Evolutionary conservation across 805 yeast species (phyloP).

Genomic region (Suhomyces emberorum): DNA sequence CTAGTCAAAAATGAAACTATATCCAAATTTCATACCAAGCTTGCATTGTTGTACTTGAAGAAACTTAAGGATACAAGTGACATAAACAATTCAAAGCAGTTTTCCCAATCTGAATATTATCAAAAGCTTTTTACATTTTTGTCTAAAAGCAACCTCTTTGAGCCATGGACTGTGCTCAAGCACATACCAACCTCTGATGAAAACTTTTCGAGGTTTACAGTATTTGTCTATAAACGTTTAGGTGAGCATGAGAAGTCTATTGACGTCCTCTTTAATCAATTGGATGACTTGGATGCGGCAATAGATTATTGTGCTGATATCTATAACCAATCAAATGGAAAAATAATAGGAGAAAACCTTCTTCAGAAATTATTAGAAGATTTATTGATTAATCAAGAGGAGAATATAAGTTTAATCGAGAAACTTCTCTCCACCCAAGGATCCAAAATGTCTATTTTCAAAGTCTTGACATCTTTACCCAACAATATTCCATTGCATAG

Average conservation of each 20-base stretch:
- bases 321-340: conserved; percentile 31
- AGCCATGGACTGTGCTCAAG: conserved; percentile 35
- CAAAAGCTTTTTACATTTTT: conserved; percentile 33
- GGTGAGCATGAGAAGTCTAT: conserved; percentile 63
- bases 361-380: conserved; percentile 52
- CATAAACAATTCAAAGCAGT: conserved; percentile 7
- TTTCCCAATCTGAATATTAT: conserved; percentile 19
- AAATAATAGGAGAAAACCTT: conserved; percentile 37
- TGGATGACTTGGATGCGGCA: conserved; percentile 57
- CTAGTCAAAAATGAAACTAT: conserved; percentile 13
- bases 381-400: conserved; percentile 38
- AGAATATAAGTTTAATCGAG: conserved; percentile 35
- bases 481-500: conserved; percentile 41
- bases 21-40: conserved; percentile 32
- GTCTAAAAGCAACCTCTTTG: conserved; percentile 28
- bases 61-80: conserved; percentile 14
- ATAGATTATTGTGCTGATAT: conserved; percentile 57
- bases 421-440: conserved; percentile 44
- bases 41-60: conserved; percentile 32
- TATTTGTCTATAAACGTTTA: conserved; percentile 55
- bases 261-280: conserved; percentile 54
- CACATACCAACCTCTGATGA: conserved; percentile 32
- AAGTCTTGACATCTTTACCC: conserved; percentile 53
- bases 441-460: conserved; percentile 42
- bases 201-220: conserved; percentile 43